These are phyloP conservation scores for Exophiala aquamarina DNA, from an alignment of 2,329 filamentous ascomycete genomes.

Conservation along the genomic window DNA sequence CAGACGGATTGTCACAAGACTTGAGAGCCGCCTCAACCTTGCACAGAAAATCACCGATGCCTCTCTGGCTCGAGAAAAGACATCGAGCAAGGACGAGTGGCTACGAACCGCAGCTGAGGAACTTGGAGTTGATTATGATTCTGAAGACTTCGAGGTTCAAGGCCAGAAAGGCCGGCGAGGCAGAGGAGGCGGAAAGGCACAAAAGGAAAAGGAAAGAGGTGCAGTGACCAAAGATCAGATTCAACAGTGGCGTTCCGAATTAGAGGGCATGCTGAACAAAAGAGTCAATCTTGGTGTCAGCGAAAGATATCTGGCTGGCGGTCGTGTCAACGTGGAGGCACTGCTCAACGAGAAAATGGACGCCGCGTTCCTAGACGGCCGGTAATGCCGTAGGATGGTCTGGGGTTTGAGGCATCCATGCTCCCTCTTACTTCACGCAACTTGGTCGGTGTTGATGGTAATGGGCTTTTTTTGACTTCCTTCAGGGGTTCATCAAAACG, in stretches of 20 bases:
- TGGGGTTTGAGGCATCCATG: too few relatives aligned
- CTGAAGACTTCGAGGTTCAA: conserved; percentile 73
- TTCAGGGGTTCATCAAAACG: too few relatives aligned
- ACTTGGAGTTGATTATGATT: conserved; percentile 89
- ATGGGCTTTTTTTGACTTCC: too few relatives aligned
- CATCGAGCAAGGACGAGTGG: conserved; percentile 80
- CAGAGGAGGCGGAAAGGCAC: conserved; percentile 71
- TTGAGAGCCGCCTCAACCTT: conserved; percentile 75
- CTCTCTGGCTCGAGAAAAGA: conserved; percentile 81
- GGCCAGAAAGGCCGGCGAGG: conserved; percentile 61
- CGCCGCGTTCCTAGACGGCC: conserved; percentile 17
- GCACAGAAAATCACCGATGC: conserved; percentile 88
- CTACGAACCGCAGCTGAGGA: conserved; percentile 83
- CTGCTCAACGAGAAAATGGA: conserved; percentile 60
- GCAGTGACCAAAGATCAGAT: conserved; percentile 68
- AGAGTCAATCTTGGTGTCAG: conserved; percentile 86
- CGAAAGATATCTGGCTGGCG: conserved; percentile 80
- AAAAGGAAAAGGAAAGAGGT: conserved; percentile 69
- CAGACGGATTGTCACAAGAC: conserved; percentile 69
- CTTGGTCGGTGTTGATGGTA: too few relatives aligned
- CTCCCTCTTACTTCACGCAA: too few relatives aligned
- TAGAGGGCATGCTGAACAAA: conserved; percentile 68
- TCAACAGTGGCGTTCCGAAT: conserved; percentile 66
- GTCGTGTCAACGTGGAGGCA: conserved; percentile 76
- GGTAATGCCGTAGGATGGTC: too few relatives aligned